Base-by-base conservation (phyloP, 2,329 filamentous ascomycete species). In the Bipolaris cookei region DNA sequence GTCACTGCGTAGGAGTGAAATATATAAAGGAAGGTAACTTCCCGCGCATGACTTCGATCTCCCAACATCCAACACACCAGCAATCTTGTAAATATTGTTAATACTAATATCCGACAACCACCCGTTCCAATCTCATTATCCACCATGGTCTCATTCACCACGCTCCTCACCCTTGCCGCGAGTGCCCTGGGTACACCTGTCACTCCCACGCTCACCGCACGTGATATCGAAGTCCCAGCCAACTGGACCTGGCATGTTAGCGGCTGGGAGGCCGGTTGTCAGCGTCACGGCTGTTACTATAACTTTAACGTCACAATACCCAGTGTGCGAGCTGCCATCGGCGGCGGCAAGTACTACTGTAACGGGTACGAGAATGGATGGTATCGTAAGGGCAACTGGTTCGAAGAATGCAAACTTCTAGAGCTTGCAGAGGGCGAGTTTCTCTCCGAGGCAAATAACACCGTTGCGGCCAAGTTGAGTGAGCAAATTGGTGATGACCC, bases 251-350 rank as follows among this genome's bases (percentile, higher is more conserved):
- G 66, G 65, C 61, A 66, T 10, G 60, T 69, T 3, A 41, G 46
- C 20, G 39, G 44, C 38, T 68, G 60, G 64, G 37, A 58, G 6
- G 62, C 63, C 2, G 66, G 67, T 13, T 68, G 66, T 59, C 32
- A 34, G 0, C 62, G 59, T 23, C 10, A 11, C n/a, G 65, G 65
- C 13, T 69, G 66, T 56, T 64, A 53, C 54, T 69, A 67, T 59
- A 30, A 57, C 56, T 69, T 69, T 62, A 65, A 70, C 51, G 37
- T 70, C 10, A 65, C 62, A 1, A 52, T 66, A 2, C 67, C 66
- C 1, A 51, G 51, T 2, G 48, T 64, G 11, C 30, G 49, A 3
- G 47, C 45, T 11, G 39, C 58, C n/a, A 63, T 64, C 18, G 38
- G 20, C 1, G 58, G 58, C 23, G 63, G 61, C 13, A 61, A 54